Conservation (phyloP, 1,284 basidiomycete genomes). For the Phaffia rhodozyma region DNA sequence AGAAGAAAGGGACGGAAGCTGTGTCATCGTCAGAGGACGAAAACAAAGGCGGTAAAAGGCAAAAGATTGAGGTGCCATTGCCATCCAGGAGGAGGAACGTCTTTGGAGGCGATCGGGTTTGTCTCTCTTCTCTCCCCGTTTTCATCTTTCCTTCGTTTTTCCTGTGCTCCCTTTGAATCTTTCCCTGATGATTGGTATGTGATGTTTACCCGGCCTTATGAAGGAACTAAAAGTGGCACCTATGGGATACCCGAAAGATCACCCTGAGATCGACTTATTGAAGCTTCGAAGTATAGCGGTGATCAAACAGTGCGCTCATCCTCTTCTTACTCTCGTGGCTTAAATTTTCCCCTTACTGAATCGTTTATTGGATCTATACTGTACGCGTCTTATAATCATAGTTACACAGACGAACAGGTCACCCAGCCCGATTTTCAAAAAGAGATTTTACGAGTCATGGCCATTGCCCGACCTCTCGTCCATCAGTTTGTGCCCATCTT, state of each 20-base stretch:
- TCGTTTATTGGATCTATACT: background rate
- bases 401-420: slow-evolving; percentile 6
- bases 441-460: slow-evolving; percentile 1
- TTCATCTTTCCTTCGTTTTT: background rate
- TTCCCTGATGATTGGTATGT: no score
- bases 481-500: slow-evolving; percentile 2
- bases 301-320: slow-evolving; percentile 6
- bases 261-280: slow-evolving; percentile 12
- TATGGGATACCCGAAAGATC: slow-evolving; percentile 11
- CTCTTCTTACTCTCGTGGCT: background rate
- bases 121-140: background rate
- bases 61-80: background rate
- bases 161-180: background rate
- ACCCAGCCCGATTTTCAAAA: background rate
- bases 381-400: background rate
- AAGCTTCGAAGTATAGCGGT: slow-evolving; percentile 6
- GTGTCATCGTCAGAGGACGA: background rate
- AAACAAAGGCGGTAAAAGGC: background rate
- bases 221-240: slow-evolving; percentile 15
- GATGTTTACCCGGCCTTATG: no score
- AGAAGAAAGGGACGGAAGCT: background rate
- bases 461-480: slow-evolving; percentile 7
- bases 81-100: slow-evolving; percentile 3
- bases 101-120: slow-evolving; percentile 10
- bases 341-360: background rate